Percentiles rank a stretch among this genome's conserved stretches.
These are phyloP conservation scores for Laburnicola sp. DNA, from an alignment of 2,329 filamentous ascomycete genomes.

Conservation along the genomic window DNA sequence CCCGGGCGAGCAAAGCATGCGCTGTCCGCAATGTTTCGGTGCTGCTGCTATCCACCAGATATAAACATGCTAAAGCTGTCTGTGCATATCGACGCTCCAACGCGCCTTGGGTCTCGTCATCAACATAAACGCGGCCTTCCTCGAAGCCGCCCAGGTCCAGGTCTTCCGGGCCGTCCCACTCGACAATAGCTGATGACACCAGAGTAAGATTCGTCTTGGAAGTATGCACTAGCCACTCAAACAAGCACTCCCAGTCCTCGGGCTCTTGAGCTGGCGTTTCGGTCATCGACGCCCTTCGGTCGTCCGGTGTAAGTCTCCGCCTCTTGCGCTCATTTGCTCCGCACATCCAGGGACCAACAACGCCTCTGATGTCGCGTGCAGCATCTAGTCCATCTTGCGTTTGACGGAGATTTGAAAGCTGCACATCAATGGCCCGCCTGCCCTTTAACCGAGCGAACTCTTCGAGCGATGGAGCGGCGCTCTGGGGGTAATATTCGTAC, in stretches of 20 bases:
- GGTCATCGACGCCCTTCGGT: constrained; percentile 35
- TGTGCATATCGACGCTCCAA: constrained; percentile 68
- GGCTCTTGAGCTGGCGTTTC: constrained; percentile 36
- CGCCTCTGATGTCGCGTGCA: constrained; percentile 66
- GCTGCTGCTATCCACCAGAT: constrained; percentile 64
- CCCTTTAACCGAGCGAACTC: constrained; percentile 67
- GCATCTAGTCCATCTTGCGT: constrained; percentile 43
- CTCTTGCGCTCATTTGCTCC: constrained; percentile 63
- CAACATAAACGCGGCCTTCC: constrained; percentile 57
- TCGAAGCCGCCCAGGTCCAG: constrained; percentile 67
- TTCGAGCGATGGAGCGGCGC: constrained; percentile 58
- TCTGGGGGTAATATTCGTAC: constrained; percentile 68
- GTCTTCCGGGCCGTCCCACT: constrained; percentile 75
- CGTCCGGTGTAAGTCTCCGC: constrained; percentile 47
- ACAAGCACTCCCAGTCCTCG: constrained; percentile 68
- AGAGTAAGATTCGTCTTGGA: constrained; percentile 64
- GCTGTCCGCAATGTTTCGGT: constrained; percentile 62
- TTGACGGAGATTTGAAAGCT: constrained; percentile 52
- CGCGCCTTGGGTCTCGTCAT: constrained; percentile 62
- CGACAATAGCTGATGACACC: constrained; percentile 65
- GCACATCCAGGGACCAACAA: constrained; percentile 75
- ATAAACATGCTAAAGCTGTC: constrained; percentile 68
- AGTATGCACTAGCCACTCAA: constrained; percentile 67
- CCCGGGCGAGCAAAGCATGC: constrained; percentile 62
- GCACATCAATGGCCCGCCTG: constrained; percentile 60